Conservation (phyloP, 129 eudicot genomes). For the Flaveria sonorensis region DNA sequence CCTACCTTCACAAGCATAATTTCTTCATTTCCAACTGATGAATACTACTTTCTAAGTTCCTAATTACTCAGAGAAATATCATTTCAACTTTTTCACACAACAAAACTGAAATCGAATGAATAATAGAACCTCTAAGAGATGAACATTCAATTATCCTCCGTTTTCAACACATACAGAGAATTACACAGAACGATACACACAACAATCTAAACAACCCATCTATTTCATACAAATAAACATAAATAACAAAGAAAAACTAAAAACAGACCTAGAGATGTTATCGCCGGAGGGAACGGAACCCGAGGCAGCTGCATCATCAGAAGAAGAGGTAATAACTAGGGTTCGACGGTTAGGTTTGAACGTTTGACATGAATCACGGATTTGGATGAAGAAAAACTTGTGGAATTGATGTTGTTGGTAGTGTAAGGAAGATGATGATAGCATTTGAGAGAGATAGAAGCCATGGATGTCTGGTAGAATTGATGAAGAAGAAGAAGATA, state of each 20-base stretch:
- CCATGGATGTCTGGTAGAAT: conserved; percentile 31
- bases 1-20: background rate
- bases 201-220: background rate
- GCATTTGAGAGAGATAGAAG: conserved; percentile 42
- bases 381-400: conserved; percentile 27
- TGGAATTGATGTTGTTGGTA: conserved; percentile 10
- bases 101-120: background rate
- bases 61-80: background rate
- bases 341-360: conserved; percentile 31
- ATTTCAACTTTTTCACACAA: background rate
- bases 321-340: conserved; percentile 35
- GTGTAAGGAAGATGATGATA: conserved; percentile 27
- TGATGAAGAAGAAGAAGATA: background rate
- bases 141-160: background rate
- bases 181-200: background rate
- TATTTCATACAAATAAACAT: background rate
- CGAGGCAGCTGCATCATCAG: conserved; percentile 42
- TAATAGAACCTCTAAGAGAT: background rate
- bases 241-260: background rate
- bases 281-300: conserved; percentile 43
- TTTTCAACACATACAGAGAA: background rate
- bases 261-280: conserved; percentile 46
- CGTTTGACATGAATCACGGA: conserved; percentile 21
- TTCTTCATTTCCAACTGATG: background rate
- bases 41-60: background rate